Evolutionary conservation across 352 stramenopile species (phyloP).

Genomic region (Phytopythium mirpurense): DNA sequence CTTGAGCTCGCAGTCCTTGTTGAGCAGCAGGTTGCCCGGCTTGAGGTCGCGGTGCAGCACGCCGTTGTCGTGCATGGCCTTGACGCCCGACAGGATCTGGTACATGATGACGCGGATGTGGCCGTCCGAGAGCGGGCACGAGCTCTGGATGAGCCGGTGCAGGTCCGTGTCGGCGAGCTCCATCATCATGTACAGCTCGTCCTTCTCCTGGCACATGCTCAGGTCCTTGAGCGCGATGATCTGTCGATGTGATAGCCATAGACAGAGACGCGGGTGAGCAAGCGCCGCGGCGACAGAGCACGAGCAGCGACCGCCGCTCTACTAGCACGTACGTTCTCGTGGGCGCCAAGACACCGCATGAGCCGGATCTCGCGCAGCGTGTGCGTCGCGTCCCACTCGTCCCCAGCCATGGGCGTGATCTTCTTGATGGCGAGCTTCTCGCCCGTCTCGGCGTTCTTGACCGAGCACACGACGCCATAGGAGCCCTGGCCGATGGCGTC

Average conservation of each 20-base stretch:
- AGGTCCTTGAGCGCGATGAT: slow-evolving; percentile 89
- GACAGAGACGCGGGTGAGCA: neutral
- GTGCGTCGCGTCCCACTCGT: slow-evolving; percentile 87
- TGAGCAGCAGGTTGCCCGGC: slow-evolving; percentile 91
- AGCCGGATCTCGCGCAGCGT: slow-evolving; percentile 89
- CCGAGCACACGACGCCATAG: slow-evolving; percentile 92
- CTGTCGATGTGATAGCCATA: slow-evolving; percentile 12
- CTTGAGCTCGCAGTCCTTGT: slow-evolving; percentile 90
- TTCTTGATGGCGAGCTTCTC: slow-evolving; percentile 92
- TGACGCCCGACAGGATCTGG: slow-evolving; percentile 79
- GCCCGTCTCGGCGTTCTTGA: slow-evolving; percentile 68
- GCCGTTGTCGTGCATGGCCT: slow-evolving; percentile 91
- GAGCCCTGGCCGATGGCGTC: slow-evolving; percentile 91
- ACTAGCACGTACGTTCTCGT: slow-evolving; percentile 78
- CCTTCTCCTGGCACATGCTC: slow-evolving; percentile 88
- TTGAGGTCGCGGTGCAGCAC: slow-evolving; percentile 94
- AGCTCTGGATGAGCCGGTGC: slow-evolving; percentile 87
- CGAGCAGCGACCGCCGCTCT: neutral
- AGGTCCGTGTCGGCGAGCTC: slow-evolving; percentile 93
- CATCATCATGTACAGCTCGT: slow-evolving; percentile 97
- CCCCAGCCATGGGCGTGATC: slow-evolving; percentile 88
- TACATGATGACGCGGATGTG: slow-evolving; percentile 88
- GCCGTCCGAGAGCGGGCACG: slow-evolving; percentile 69
- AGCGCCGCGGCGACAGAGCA: too few relatives aligned
- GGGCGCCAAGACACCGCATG: slow-evolving; percentile 82